Evolutionary conservation across 2,329 filamentous ascomycete species (phyloP), one percentile per base, ranked within the genome.

Genomic region (Amesomyces nigricolor): DNA sequence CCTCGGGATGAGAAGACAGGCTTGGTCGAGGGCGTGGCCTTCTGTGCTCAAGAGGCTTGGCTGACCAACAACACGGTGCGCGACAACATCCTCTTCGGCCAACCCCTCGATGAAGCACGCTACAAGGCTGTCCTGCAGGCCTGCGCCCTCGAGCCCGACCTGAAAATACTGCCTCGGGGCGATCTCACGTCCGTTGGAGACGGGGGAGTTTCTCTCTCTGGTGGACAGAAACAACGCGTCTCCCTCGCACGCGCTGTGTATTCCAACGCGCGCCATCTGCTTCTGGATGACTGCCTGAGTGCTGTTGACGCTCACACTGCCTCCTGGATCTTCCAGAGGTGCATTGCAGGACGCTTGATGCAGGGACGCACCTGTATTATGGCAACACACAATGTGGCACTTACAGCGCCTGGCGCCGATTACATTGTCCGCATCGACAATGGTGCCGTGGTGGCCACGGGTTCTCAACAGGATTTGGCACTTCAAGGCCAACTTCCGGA

Each of bases 181-280:
- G 92, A 97, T 68, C 82, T 94, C 69, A 96, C 92, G 0, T 75
- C 95, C n/a, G 91, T 97, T 40, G 92, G 92, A 52, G 94, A 97
- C 69, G 96, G 96, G 72, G 92, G 92, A 26, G 95, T 97, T 58
- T 91, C 91, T n/a, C 81, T 97, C 11, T 97, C 92, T 6, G 92
- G 94, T 60, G 92, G 92, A 6, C 92, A 97, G 72, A 96, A 96
- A 72, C 92, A 96, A 71, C 86, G 92, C 54, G 96, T 97, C 47
- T 96, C 91, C n/a, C 80, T 97, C 44, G 92, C 92, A n/a, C 85
- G 92, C 63, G 92, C 92, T 2, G 78, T 97, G n/a, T 97, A 97
- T 72, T 95, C 89, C 63, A 91, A 89, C 69, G 94, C 91, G 6
- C 85, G 85, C 45, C 91, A 96, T 70, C 74, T 97, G 14, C 79